Base-by-base conservation (phyloP, 306 rosid genomes). In the Styphnolobium japonicum region DNA sequence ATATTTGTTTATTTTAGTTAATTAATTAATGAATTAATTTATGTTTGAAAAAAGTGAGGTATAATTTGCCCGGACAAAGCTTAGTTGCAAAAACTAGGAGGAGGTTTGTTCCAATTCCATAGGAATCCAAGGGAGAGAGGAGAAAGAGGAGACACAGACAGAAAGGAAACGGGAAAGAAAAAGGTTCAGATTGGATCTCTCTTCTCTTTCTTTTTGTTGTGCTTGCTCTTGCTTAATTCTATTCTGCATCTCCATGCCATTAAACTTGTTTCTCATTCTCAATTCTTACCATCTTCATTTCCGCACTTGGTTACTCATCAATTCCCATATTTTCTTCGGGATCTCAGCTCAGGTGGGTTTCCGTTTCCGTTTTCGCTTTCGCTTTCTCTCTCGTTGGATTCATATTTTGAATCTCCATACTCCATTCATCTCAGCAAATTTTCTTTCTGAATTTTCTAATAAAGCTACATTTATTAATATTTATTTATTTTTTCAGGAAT, bases 121-220 rank as follows among this genome's bases (percentile, higher is more conserved):
- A 62, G 37, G 83, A 78, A 73, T 81, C 83, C 65, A 64, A 63
- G 34, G 53, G 34, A 76, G 43, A 77, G n/a, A 42, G 15, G 48
- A 34, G 67, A 77, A 27, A 73, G 86, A 73, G 88, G 85, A 71
- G 86, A 71, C 83, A 68, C 85, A 81, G 87, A 67, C 88, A 60
- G 53, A 64, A 71, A 79, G 15, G 46, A 22, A 39, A 42, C 76
- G 60, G 10, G 45, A 63, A 72, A 43, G 34, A 40, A 18, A 46
- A 34, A 78, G 85, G 83, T 72, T 51, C 23, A 76, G 86, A 76
- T 82, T 87, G 84, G 77, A 84, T 71, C 82, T 14, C 25, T 5
- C 42, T 12, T 34, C 80, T 10, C 4, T 29, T 80, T 27, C 3
- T 27, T n/a, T n/a, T n/a, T n/a, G n/a, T n/a, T n/a, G n/a, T n/a